These are phyloP conservation scores for Ganoderma meredithae DNA, from an alignment of 1,284 basidiomycete species.

Conservation along the genomic window DNA sequence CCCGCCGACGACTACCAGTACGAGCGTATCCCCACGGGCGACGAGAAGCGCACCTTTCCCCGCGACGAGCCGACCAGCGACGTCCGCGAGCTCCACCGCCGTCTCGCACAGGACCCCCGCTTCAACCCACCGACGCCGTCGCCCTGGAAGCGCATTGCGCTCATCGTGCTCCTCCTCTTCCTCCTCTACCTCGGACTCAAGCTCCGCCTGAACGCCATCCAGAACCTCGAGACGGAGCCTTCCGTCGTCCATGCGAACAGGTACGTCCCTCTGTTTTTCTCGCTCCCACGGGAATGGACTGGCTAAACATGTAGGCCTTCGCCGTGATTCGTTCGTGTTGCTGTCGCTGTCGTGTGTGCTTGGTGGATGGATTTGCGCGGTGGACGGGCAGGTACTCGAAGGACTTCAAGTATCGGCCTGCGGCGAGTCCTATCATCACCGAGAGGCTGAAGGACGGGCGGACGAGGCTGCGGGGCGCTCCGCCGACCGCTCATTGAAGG, in stretches of 20 bases:
- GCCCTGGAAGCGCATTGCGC: slow-evolving; percentile 54
- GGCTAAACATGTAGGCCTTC: slow-evolving; percentile 13
- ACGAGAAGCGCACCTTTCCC: slow-evolving; percentile 20
- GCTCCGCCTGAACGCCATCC: slow-evolving; percentile 39
- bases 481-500: slow-evolving; percentile 42
- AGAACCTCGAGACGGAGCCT: slow-evolving; percentile 37
- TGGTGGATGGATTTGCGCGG: background rate
- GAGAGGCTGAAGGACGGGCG: slow-evolving; percentile 67
- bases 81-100: slow-evolving; percentile 35
- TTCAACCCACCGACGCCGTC: slow-evolving; percentile 55
- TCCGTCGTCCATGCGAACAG: slow-evolving; percentile 57
- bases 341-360: background rate
- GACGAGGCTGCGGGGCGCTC: slow-evolving; percentile 60
- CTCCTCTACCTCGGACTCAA: slow-evolving; percentile 53
- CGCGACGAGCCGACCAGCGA: slow-evolving; percentile 39
- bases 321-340: background rate
- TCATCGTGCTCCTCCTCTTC: slow-evolving; percentile 50
- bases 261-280: slow-evolving; percentile 40
- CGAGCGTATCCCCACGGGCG: slow-evolving; percentile 26
- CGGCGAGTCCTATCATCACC: slow-evolving; percentile 72
- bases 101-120: slow-evolving; percentile 46
- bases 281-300: background rate
- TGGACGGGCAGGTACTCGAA: slow-evolving; percentile 61
- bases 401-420: slow-evolving; percentile 69
- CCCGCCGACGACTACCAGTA: slow-evolving; percentile 24